Conservation (phyloP, 1,284 basidiomycete species). For the Vanrija pseudolonga region DNA sequence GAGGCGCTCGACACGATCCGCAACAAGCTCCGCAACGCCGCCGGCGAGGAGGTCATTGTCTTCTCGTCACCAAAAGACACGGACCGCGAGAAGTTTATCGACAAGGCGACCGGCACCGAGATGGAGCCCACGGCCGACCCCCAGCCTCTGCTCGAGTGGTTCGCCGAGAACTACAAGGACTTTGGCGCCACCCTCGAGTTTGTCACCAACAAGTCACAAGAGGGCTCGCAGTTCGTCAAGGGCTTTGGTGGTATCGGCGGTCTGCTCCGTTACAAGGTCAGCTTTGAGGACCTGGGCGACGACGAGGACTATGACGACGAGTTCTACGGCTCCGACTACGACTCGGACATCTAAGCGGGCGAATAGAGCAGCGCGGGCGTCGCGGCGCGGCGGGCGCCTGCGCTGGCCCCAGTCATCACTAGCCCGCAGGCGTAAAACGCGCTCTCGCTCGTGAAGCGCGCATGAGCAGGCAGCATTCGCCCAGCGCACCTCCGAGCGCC, state of each 20-base stretch:
- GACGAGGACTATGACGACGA: conserved; percentile 58
- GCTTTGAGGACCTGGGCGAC: conserved; percentile 72
- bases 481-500: no score
- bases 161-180: conserved; percentile 96
- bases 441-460: no score
- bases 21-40: conserved; percentile 80
- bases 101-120: conserved; percentile 89
- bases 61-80: conserved; percentile 70
- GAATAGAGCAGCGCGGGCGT: neutral
- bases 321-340: conserved; percentile 50
- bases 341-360: conserved; percentile 28
- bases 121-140: conserved; percentile 87
- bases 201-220: conserved; percentile 69
- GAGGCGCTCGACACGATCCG: conserved; percentile 90
- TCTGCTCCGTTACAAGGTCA: conserved; percentile 87
- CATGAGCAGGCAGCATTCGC: no score
- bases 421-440: neutral
- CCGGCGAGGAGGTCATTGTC: conserved; percentile 74
- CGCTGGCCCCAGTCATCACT: neutral
- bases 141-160: conserved; percentile 88
- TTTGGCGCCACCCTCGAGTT: conserved; percentile 91
- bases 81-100: conserved; percentile 88
- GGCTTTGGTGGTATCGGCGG: conserved; percentile 98
- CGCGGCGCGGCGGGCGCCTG: neutral
- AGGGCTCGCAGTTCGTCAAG: conserved; percentile 97